phyloP scores from a whole-genome alignment of 2,329 filamentous ascomycete species.

The Zymoseptoria pseudotritici region DNA sequence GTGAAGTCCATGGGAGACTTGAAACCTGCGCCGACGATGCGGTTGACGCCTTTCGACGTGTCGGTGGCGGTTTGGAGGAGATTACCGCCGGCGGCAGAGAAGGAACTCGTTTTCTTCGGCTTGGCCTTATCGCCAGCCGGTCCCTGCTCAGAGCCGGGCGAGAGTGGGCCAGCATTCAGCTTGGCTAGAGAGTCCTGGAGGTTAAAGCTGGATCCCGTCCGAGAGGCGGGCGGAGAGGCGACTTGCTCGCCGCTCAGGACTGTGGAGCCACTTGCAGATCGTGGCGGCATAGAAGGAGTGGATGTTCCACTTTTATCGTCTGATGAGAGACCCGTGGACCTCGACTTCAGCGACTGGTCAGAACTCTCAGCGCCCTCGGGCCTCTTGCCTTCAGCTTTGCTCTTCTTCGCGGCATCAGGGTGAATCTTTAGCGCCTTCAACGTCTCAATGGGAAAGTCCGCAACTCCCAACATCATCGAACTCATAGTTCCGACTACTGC shows the following conservation, averaged over 20 bases:
- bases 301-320: slow-evolving; percentile 1
- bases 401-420: slow-evolving; percentile 24
- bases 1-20: slow-evolving; percentile 82
- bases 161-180: slow-evolving; percentile 19
- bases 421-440: slow-evolving; percentile 43
- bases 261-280: slow-evolving; percentile 8
- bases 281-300: slow-evolving; percentile 7
- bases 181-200: slow-evolving; percentile 24
- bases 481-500: slow-evolving; percentile 78
- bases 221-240: slow-evolving; percentile 14
- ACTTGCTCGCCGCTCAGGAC: slow-evolving; percentile 3
- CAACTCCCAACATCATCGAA: slow-evolving; percentile 72
- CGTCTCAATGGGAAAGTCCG: slow-evolving; percentile 58
- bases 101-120: slow-evolving; percentile 7
- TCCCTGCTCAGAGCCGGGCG: slow-evolving; percentile 8
- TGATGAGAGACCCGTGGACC: slow-evolving; percentile 2
- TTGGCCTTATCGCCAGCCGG: slow-evolving; percentile 3
- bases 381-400: slow-evolving; percentile 18
- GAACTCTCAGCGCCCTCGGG: slow-evolving; percentile 6
- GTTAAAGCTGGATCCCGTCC: slow-evolving; percentile 24
- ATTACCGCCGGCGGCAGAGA: slow-evolving; percentile 6
- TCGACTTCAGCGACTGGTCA: slow-evolving; percentile 8
- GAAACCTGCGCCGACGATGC: slow-evolving; percentile 38
- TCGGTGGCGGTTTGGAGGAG: slow-evolving; percentile 23
- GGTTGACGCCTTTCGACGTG: slow-evolving; percentile 31